phyloP scores from a whole-genome alignment of 2,329 filamentous ascomycete species.

The Aspergillus pseudoviridinutans region DNA sequence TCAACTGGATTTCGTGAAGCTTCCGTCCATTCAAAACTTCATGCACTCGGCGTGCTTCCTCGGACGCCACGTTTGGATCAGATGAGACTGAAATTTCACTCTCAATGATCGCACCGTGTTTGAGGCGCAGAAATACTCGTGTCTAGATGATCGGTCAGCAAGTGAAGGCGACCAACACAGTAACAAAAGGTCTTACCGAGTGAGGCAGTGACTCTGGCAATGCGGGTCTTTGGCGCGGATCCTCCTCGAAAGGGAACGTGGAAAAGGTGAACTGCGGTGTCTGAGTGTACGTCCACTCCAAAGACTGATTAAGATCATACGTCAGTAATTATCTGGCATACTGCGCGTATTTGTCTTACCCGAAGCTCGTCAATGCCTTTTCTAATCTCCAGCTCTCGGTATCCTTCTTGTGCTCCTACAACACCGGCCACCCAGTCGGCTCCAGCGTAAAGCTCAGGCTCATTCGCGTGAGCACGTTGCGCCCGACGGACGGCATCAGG shows the following conservation, averaged over 20 bases:
- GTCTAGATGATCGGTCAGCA: constrained; percentile 26
- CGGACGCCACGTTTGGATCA: constrained; percentile 26
- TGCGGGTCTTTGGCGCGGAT: constrained; percentile 54
- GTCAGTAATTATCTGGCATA: not conserved
- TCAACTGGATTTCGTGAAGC: constrained; percentile 46
- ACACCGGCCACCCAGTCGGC: constrained; percentile 37
- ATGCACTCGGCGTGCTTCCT: constrained; percentile 32
- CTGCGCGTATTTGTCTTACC: constrained; percentile 39
- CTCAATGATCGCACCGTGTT: constrained; percentile 39
- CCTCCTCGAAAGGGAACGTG: constrained; percentile 55
- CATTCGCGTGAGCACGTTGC: constrained; percentile 29
- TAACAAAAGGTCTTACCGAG: constrained; percentile 35
- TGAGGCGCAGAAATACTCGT: constrained; percentile 39
- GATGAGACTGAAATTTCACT: constrained; percentile 37
- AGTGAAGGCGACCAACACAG: not conserved
- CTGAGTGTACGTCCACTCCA: constrained; percentile 74
- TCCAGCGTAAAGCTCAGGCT: constrained; percentile 31
- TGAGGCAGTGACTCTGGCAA: constrained; percentile 48
- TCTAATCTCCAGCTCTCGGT: constrained; percentile 50
- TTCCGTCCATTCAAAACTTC: constrained; percentile 36
- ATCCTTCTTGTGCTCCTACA: constrained; percentile 50
- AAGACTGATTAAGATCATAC: constrained; percentile 26
- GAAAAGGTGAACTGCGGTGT: constrained; percentile 79
- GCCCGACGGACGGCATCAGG: constrained; percentile 31
- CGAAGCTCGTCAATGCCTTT: constrained; percentile 57